A percentile compares a stretch with the other conserved stretches of the same genome.
Conservation (phyloP, 129 eudicot species). For the Flaveria brownii region DNA sequence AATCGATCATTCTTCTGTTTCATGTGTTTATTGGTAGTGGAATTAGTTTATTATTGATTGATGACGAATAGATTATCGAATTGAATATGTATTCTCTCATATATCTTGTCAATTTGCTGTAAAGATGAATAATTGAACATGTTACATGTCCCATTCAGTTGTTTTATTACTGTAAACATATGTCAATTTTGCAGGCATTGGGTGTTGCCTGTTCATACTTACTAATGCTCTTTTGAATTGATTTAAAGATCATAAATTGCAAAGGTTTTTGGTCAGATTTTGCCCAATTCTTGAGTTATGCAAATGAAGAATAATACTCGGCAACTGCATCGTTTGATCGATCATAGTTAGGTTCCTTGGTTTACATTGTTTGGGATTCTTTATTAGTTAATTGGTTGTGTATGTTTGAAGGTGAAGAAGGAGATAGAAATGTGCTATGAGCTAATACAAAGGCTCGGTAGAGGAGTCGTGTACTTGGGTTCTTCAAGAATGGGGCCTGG, state of each 20-base stretch:
- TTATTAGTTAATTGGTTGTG: not conserved
- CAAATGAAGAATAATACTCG: not conserved
- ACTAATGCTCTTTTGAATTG: not conserved
- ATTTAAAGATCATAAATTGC: not conserved
- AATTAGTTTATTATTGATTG: not conserved
- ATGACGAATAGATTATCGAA: not conserved
- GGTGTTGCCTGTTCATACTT: not conserved
- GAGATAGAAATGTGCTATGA: slow-evolving; percentile 88
- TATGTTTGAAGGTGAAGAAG: slow-evolving; percentile 62
- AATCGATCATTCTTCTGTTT: not conserved
- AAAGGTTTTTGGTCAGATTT: not conserved
- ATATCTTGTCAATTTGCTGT: not conserved
- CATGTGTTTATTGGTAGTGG: not conserved
- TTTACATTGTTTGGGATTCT: not conserved
- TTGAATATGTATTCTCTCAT: not conserved
- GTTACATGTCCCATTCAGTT: too few species aligned
- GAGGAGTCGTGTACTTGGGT: slow-evolving; percentile 94
- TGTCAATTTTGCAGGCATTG: not conserved
- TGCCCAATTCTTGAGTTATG: not conserved
- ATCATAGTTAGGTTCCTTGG: not conserved
- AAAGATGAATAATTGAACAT: too few species aligned
- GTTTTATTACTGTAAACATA: not conserved
- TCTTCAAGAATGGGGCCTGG: slow-evolving; percentile 80
- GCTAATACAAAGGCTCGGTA: slow-evolving; percentile 79
- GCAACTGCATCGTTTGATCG: slow-evolving; percentile 1